Conservation (phyloP, 208 protist species). For the Crithidia thermophila region DNA sequence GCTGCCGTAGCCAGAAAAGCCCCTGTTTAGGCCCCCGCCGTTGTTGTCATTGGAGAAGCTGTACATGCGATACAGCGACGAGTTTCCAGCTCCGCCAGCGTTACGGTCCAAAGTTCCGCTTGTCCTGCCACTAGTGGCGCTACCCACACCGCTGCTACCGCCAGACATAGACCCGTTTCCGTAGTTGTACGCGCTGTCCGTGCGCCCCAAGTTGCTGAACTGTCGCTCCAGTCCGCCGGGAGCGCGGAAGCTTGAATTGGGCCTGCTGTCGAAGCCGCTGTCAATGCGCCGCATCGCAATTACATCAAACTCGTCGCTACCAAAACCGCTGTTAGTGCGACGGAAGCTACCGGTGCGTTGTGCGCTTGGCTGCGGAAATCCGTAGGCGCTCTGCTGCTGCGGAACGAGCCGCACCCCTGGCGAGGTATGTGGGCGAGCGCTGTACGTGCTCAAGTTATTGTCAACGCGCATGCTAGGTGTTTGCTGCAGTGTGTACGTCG, state of each 20-base stretch:
- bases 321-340: background rate
- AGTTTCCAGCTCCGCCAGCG: background rate
- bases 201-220: background rate
- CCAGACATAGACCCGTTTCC: too few relatives aligned
- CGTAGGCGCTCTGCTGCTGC: background rate
- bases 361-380: background rate
- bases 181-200: too few relatives aligned
- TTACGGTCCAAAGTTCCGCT: background rate
- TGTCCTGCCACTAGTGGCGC: background rate
- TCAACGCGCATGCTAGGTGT: background rate
- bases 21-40: background rate
- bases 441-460: background rate
- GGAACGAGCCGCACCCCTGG: background rate
- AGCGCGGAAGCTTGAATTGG: background rate
- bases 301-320: background rate
- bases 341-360: slow-evolving; percentile 5
- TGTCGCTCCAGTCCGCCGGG: background rate
- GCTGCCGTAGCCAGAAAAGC: slow-evolving; percentile 1
- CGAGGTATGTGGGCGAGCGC: background rate
- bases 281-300: background rate
- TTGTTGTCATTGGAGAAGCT: background rate
- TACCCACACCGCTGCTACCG: background rate
- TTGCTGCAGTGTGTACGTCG: background rate
- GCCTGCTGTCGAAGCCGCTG: slow-evolving; percentile 7
- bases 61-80: slow-evolving; percentile 12